These are phyloP conservation scores for Perilla frutescens DNA, from an alignment of 257 asterid species.

Conservation along the genomic window DNA sequence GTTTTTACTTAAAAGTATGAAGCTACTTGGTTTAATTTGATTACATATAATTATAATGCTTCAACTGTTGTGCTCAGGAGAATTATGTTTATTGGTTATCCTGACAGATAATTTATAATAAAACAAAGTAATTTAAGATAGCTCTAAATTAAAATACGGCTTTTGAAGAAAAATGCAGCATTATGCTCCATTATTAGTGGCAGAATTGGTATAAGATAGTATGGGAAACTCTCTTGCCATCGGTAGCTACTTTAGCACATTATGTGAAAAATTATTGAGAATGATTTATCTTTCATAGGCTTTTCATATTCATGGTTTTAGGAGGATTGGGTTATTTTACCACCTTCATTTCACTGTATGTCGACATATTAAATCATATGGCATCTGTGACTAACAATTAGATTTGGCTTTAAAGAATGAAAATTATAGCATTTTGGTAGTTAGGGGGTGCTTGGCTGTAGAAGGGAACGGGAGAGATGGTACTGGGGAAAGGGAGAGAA, in stretches of 20 bases:
- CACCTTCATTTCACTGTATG: background rate
- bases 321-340: background rate
- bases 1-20: conserved; percentile 5
- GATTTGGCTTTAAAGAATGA: background rate
- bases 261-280: background rate
- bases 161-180: conserved; percentile 10
- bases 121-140: background rate
- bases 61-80: too few species aligned
- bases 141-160: background rate
- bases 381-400: conserved; percentile 7
- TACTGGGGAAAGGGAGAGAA: background rate
- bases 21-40: background rate
- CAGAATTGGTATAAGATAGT: conserved; percentile 4
- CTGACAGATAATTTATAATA: background rate
- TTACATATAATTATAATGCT: too few species aligned
- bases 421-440: background rate
- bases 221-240: background rate
- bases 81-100: background rate
- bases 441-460: background rate
- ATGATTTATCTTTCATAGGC: background rate
- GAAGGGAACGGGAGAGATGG: background rate
- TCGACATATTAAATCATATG: conserved; percentile 7
- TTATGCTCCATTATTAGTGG: background rate
- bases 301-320: background rate
- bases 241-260: conserved; percentile 1